Evolutionary conservation across 2,329 filamentous ascomycete genomes (phyloP), one percentile per base, ranked within the genome.

Genomic region (Fusarium sp.): DNA sequence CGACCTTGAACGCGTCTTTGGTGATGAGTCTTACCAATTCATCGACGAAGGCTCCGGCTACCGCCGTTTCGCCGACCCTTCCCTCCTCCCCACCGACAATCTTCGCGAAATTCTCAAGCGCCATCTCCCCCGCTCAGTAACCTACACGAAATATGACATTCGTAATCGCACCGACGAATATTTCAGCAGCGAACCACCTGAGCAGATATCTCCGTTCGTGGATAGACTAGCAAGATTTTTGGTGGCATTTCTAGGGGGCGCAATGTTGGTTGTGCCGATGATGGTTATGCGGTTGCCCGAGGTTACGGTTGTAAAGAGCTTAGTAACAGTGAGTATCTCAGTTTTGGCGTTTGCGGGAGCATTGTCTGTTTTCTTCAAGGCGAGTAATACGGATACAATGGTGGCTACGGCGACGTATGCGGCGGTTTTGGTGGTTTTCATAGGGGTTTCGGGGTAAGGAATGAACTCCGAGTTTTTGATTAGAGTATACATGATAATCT

Each of bases 11-110:
- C 46, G 46, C 0, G 15, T 25, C 2, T 48, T 48, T 1, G 32
- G 20, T 0, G 46, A 4, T 3, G 46, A 37, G 0, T 19, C 46
- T 0, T 48, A 37, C 4, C 46, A 10, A 0, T 37, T 48, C 9
- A 37, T 13, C 1, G 46, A 48, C 3, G 32, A 48, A 48, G 20
- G 46, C 6, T 22, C 20, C 5, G 32, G 46, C 2, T 49, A 37
- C 4, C 32, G 20, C 2, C 46, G 32, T 4, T 2, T 37, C 15
- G 4, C 11, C 0, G 22, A 49, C 4, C 32, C 11, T 10, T 49
- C 32, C 9, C 19, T 49, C 10, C 17, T 49, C 3, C 46, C 46
- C 0, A 49, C 32, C 3, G 46, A 49, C 0, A 35, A 19, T 10
- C 1, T 49, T 1, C 17, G 46, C 0, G 46, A 25, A 3, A 17